Evolutionary conservation across 257 asterid genomes (phyloP).

Genomic region (Solanum microdontum): DNA sequence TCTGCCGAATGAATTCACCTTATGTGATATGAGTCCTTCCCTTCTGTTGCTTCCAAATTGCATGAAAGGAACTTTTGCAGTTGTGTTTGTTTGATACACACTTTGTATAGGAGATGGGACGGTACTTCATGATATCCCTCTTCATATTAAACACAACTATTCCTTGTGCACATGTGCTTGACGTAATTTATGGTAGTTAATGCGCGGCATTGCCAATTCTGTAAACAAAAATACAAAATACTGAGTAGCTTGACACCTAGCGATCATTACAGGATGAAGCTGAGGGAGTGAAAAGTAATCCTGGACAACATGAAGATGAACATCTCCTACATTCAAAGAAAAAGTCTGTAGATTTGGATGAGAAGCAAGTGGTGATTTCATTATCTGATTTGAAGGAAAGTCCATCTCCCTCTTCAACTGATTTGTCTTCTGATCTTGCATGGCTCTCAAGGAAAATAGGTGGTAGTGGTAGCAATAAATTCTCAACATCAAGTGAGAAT

Average conservation of each 20-base stretch:
- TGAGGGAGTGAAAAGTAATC: slow-evolving; percentile 18
- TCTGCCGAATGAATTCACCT: neutral
- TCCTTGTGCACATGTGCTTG: neutral
- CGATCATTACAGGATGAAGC: slow-evolving; percentile 32
- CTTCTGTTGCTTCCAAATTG: neutral
- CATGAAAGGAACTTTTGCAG: neutral
- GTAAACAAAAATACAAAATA: neutral
- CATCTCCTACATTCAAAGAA: slow-evolving; percentile 12
- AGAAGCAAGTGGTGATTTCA: slow-evolving; percentile 21
- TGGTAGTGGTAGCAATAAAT: slow-evolving; percentile 15
- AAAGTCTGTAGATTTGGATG: slow-evolving; percentile 25
- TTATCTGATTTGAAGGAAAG: slow-evolving; percentile 15
- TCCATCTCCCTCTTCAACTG: slow-evolving; percentile 34
- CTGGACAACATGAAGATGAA: slow-evolving; percentile 22
- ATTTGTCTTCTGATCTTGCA: slow-evolving; percentile 46
- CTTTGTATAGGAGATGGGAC: neutral
- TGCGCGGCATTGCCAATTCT: neutral
- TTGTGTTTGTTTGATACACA: neutral
- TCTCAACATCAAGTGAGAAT: slow-evolving; percentile 2
- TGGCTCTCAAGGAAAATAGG: slow-evolving; percentile 40
- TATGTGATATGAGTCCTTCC: neutral
- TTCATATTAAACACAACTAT: neutral
- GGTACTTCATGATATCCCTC: neutral
- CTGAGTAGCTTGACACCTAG: neutral
- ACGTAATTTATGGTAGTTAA: neutral